phyloP scores from a whole-genome alignment of 2,329 filamentous ascomycete species.

The Monilinia fructicola region DNA sequence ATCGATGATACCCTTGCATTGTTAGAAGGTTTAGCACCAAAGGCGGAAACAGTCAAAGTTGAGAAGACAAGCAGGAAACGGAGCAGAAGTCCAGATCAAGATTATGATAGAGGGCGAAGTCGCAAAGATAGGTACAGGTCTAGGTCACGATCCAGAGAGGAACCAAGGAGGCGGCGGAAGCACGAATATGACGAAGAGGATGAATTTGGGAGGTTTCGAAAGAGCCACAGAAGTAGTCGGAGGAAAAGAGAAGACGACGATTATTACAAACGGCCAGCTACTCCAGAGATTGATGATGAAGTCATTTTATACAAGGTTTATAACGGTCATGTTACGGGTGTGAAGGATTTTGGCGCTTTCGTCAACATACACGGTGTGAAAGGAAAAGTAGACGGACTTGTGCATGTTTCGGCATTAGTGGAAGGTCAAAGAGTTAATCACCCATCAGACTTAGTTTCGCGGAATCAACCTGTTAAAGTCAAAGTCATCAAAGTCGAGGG shows the following conservation, averaged over 20 bases:
- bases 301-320: constrained; percentile 87
- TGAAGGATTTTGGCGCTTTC: constrained; percentile 96
- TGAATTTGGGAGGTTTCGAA: constrained; percentile 55
- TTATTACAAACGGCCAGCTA: constrained; percentile 63
- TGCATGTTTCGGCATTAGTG: constrained; percentile 87
- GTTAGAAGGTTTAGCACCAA: constrained; percentile 80
- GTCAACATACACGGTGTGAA: constrained; percentile 85
- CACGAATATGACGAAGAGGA: constrained; percentile 57
- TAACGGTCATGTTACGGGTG: constrained; percentile 80
- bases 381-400: constrained; percentile 87
- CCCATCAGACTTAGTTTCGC: constrained; percentile 80
- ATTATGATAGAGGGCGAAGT: constrained; percentile 41
- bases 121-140: constrained; percentile 49
- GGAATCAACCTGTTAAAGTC: constrained; percentile 83
- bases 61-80: constrained; percentile 49
- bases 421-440: constrained; percentile 86
- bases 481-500: constrained; percentile 89
- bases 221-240: constrained; percentile 44
- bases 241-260: constrained; percentile 52
- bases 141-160: constrained; percentile 53
- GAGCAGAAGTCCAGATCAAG: constrained; percentile 51
- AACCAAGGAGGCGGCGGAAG: constrained; percentile 44
- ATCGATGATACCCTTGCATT: constrained; percentile 93
- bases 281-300: constrained; percentile 74
- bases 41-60: constrained; percentile 47